These are phyloP conservation scores for Naegleria gruberi DNA, from an alignment of 208 protist species.

Conservation along the genomic window DNA sequence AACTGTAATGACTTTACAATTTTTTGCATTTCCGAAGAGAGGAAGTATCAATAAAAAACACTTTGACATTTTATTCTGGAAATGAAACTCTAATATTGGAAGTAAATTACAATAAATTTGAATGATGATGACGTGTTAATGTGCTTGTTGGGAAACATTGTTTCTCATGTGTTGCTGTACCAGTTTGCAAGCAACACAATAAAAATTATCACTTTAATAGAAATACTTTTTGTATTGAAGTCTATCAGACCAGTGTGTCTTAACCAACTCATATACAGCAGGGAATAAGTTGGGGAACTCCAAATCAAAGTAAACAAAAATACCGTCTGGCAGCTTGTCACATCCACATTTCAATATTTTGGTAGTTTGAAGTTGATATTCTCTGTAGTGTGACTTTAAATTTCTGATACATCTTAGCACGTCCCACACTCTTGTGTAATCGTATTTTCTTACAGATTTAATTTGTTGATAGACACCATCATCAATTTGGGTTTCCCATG, in stretches of 20 bases:
- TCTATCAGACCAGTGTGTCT: not conserved
- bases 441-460: slow-evolving; percentile 33
- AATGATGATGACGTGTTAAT: too few species aligned
- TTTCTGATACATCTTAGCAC: slow-evolving; percentile 40
- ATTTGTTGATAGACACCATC: slow-evolving; percentile 28
- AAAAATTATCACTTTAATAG: too few species aligned
- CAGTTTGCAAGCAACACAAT: too few species aligned
- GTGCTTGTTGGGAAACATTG: too few species aligned
- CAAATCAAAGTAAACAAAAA: slow-evolving; percentile 38
- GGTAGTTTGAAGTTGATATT: slow-evolving; percentile 8
- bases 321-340: slow-evolving; percentile 33
- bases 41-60: too few species aligned
- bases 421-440: slow-evolving; percentile 35
- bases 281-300: slow-evolving; percentile 33
- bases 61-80: too few species aligned
- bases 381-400: slow-evolving; percentile 43
- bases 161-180: too few species aligned
- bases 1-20: too few species aligned
- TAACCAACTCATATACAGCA: slow-evolving; percentile 20
- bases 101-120: too few species aligned
- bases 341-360: slow-evolving; percentile 28
- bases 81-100: too few species aligned
- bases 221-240: not conserved
- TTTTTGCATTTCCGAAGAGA: too few species aligned
- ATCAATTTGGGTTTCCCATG: slow-evolving; percentile 29